phyloP scores from a whole-genome alignment of 1,284 basidiomycete genomes.

The Lentinus polychrous region DNA sequence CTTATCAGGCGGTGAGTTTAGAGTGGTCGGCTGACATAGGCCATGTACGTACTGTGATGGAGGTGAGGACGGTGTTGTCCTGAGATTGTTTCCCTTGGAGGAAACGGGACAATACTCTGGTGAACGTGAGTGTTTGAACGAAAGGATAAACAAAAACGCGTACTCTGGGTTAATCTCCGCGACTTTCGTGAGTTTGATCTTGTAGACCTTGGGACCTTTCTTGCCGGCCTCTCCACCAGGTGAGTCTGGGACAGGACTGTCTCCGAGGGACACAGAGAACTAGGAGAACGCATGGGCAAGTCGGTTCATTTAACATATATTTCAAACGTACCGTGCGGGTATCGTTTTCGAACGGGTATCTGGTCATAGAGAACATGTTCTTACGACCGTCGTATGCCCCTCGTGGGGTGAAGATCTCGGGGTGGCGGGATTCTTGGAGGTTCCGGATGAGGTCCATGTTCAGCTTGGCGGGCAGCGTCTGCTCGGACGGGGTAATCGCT shows the following conservation, averaged over 20 bases:
- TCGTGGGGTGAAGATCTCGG: slow-evolving; percentile 54
- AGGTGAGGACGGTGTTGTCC: slow-evolving; percentile 64
- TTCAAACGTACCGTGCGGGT: slow-evolving; percentile 35
- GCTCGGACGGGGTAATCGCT: slow-evolving; percentile 63
- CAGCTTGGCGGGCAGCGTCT: slow-evolving; percentile 52
- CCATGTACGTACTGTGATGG: slow-evolving; percentile 51
- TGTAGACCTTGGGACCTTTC: slow-evolving; percentile 48
- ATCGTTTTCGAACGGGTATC: slow-evolving; percentile 48
- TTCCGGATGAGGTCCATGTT: slow-evolving; percentile 62
- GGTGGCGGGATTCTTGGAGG: slow-evolving; percentile 49
- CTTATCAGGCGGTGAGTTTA: slow-evolving; percentile 25
- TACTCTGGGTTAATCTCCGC: slow-evolving; percentile 74
- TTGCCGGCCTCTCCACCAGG: slow-evolving; percentile 3
- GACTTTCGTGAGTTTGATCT: slow-evolving; percentile 57
- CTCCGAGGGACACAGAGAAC: slow-evolving; percentile 55
- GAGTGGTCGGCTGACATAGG: slow-evolving; percentile 1
- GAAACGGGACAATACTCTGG: slow-evolving; percentile 58
- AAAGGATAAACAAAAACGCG: slow-evolving; percentile 15
- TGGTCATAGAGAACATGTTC: slow-evolving; percentile 57
- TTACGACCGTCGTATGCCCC: slow-evolving; percentile 74
- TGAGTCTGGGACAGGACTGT: slow-evolving; percentile 20
- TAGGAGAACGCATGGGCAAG: slow-evolving; percentile 18
- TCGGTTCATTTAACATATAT: not conserved
- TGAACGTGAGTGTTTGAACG: slow-evolving; percentile 4
- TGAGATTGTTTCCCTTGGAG: slow-evolving; percentile 59